Base-by-base conservation (phyloP, 2,329 filamentous ascomycete genomes). In the Diaporthe velutina region DNA sequence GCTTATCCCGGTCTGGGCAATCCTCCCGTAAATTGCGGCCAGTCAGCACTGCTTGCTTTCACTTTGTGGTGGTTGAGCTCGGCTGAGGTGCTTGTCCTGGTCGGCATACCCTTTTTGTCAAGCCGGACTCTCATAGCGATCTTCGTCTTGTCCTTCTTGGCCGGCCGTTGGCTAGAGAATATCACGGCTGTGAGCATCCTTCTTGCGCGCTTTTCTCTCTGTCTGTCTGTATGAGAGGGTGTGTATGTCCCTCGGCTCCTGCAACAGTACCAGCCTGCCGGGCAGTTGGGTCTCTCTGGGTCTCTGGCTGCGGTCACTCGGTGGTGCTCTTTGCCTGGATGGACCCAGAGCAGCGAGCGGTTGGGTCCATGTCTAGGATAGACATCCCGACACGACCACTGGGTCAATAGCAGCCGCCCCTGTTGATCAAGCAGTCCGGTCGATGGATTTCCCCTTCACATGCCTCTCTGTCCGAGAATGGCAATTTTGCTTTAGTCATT, bases 131-230 rank as follows among this genome's bases (percentile, higher is more conserved):
- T 52, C 30, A 67, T 67, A 38, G 33, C 13, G 64, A 67, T 67
- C 64, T 40, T 52, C 64, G 15, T 35, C 64, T 67, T 67, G 64
- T 67, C 64, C 64, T 67, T 67, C 64, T 67, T 52, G 64, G 64
- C 64, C 45, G 42, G 30, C 45, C 19, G 45, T 7, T 52, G 64
- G 64, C 45, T 38, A 67, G 64, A 67, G 6, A 67, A 67, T 52
- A 67, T 38, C 45, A 52, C 30, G 64, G 64, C 64, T 38, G 12
- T 25, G 3, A 22, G 30, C 45, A 52, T 38, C 12, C 22, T 19
- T 4, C 6, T 22, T 19, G 64, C 38, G 28, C 25, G 28, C 8
- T 10, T 52, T 52, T 12, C 13, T 17, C n/a, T 38, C 30, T 13
- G 7, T 52, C 61, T 30, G 13, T 17, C 4, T 22, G 38, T 30